A percentile compares a stretch with the other conserved stretches of the same genome.
phyloP scores from a whole-genome alignment of 495 filamentous ascomycete genomes.

The Opeltia flavorubescens region DNA sequence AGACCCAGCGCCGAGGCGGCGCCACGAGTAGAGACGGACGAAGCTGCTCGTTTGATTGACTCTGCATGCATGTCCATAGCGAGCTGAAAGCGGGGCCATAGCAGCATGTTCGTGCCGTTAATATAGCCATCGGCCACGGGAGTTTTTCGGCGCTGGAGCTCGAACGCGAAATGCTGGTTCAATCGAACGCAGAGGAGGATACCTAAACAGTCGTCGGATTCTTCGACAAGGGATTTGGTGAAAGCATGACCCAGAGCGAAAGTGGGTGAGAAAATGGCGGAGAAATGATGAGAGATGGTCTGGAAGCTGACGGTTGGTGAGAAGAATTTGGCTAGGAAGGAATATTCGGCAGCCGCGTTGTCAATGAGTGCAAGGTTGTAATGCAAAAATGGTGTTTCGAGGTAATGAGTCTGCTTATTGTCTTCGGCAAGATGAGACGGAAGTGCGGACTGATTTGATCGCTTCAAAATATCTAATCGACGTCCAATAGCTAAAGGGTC shows the following conservation, averaged over 20 bases:
- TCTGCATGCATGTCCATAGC: slow-evolving; percentile 90
- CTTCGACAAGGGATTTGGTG: slow-evolving; percentile 61
- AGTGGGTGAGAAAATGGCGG: slow-evolving; percentile 70
- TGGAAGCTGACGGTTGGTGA: slow-evolving; percentile 30
- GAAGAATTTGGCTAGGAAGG: slow-evolving; percentile 86
- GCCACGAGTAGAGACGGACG: slow-evolving; percentile 26
- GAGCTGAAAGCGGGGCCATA: slow-evolving; percentile 91
- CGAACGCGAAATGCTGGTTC: slow-evolving; percentile 85
- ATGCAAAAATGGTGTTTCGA: slow-evolving; percentile 79
- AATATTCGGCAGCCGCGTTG: slow-evolving; percentile 89
- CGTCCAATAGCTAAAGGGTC: slow-evolving; percentile 82
- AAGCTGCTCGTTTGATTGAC: slow-evolving; percentile 50
- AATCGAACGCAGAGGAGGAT: slow-evolving; percentile 81
- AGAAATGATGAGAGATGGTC: slow-evolving; percentile 50
- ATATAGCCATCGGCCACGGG: slow-evolving; percentile 83
- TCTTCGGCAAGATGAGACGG: slow-evolving; percentile 79
- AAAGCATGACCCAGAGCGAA: slow-evolving; percentile 65
- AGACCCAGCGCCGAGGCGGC: slow-evolving; percentile 38
- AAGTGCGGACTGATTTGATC: slow-evolving; percentile 54
- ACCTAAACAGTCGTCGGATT: slow-evolving; percentile 71
- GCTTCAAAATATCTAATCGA: slow-evolving; percentile 64
- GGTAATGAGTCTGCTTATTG: slow-evolving; percentile 67
- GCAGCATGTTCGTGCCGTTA: slow-evolving; percentile 85
- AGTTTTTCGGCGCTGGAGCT: slow-evolving; percentile 79
- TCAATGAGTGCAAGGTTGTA: slow-evolving; percentile 91